Evolutionary conservation across 148 eudicot species (phyloP), one percentile per base, ranked within the genome.

Genomic region (Vaccinium macrocarpon): DNA sequence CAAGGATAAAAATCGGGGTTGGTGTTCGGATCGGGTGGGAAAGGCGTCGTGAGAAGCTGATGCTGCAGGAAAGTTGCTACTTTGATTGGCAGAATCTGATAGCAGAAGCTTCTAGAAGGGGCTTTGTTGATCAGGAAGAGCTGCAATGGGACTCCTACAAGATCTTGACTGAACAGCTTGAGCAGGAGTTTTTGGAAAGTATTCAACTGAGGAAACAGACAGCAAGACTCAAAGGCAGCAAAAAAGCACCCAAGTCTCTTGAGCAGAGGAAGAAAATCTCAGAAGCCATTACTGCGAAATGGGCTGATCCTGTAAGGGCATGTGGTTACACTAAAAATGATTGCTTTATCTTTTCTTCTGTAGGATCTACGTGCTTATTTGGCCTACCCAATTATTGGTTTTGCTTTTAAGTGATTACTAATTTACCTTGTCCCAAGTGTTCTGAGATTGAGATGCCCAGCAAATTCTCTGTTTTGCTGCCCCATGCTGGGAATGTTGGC

Each of bases 271-370:
- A 85, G 90, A 97, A 92, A 90, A 97, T 97, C 79, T 90, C 99
- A 32, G 97, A 86, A 64, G 90, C 99, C 71, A 93, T 97, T 88
- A 87, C 94, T 85, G 97, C 99, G 79, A 95, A 95, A 87, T 96
- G 99, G 99, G 95, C 98, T 55, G 99, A 96, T 88, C 99, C 99
- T 77, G 99, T 96, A 90, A 91, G 97, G 68, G 55, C 50, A 83
- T 82, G 46, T 42, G 27, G 19, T 74, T 25, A 61, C 25, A 61
- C 50, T 59, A n/a, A 27, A 21, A 57, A 2, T 11, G 6, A n/a
- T 70, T 72, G 59, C 80, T 23, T 23, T 12, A 62, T 6, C 49
- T n/a, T 85, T 73, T 57, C 81, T 76, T 1, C 9, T 55, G 51
- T 75, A 23, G 79, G 52, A 56, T 70, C 27, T 56, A 21, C 73